A percentile compares a stretch with the other conserved stretches of the same genome.
phyloP scores from a whole-genome alignment of 1,284 basidiomycete genomes.

The Moesziomyces aphidis region DNA sequence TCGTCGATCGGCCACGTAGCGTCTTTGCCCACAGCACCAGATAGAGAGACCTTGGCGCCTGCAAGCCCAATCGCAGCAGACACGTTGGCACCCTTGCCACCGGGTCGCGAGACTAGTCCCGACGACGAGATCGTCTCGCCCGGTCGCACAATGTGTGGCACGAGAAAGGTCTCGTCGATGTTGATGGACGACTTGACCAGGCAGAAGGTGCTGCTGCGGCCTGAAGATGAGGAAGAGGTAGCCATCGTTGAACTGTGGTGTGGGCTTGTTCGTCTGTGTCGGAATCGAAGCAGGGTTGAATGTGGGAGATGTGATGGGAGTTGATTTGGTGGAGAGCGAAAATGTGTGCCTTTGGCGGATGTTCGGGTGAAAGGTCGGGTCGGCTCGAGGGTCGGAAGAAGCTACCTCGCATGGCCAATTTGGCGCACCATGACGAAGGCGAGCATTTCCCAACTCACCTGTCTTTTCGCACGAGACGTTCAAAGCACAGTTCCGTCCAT shows the following conservation, averaged over 20 bases:
- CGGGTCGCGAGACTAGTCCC: constrained; percentile 51
- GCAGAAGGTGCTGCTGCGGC: constrained; percentile 33
- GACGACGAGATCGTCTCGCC: constrained; percentile 64
- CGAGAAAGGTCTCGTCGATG: constrained; percentile 65
- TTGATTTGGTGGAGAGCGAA: neutral
- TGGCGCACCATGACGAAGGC: constrained; percentile 23
- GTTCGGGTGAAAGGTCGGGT: constrained; percentile 8
- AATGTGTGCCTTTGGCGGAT: constrained; percentile 9
- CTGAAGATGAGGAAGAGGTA: constrained; percentile 13
- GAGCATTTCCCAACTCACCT: neutral
- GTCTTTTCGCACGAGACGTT: neutral
- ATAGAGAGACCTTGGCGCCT: constrained; percentile 50
- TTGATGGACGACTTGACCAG: constrained; percentile 66
- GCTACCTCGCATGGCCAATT: constrained; percentile 2
- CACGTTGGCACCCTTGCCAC: constrained; percentile 67
- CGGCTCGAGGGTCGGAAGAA: neutral
- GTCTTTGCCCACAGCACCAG: constrained; percentile 61
- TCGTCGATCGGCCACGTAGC: constrained; percentile 62
- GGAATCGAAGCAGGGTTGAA: too few species aligned
- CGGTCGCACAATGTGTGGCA: constrained; percentile 60
- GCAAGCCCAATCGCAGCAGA: constrained; percentile 60
- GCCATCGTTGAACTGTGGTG: too few species aligned
- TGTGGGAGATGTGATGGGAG: too few species aligned
- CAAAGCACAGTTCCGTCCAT: neutral
- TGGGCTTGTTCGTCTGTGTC: too few species aligned